Base-by-base conservation (phyloP, 2,329 filamentous ascomycete species). In the Claviceps maximensis region DNA sequence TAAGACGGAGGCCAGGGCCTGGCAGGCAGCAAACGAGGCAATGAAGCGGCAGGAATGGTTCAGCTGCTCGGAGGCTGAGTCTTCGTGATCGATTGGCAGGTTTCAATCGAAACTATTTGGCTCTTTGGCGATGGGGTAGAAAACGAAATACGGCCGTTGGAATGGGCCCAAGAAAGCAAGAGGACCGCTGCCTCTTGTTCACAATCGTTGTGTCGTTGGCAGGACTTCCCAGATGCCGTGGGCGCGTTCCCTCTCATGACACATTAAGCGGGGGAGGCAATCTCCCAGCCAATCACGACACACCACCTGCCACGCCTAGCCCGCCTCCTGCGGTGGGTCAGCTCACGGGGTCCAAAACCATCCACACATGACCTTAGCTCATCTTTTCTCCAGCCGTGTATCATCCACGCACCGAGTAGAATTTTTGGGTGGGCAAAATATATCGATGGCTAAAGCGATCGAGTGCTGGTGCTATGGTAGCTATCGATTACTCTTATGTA, bases 211-310 rank as follows among this genome's bases (percentile, higher is more conserved):
- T 53, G 31, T 49, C 49, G 54, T 53, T 57, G 53, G 55, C 53
- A 58, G 51, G 51, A 49, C 27, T 47, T 51, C 50, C 33, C 47
- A 48, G 54, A 51, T 53, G 55, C 54, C 53, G 53, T 57, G 53
- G 57, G 59, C 58, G 59, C 59, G 58, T 60, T 58, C 59, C 62
- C 65, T 63, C 58, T 58, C 58, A 67, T 67, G 66, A 67, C 65
- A 67, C 62, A 66, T 65, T 66, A 67, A 68, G 67, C 66, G 67
- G 67, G 66, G 64, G 60, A 60, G 53, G 52, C 49, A 21, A 46
- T 19, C 48, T 48, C 49, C 50, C 38, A 47, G 48, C 67, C 67
- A 69, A 69, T 69, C 59, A 65, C 53, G 50, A 33, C 53, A 55
- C 57, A 54, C 56, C 53, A 55, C 53, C 52, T 54, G 49, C 33